A percentile compares a stretch with the other conserved stretches of the same genome.
Conservation (phyloP, 1,139 yeast species). For the Candida albicans region DNA sequence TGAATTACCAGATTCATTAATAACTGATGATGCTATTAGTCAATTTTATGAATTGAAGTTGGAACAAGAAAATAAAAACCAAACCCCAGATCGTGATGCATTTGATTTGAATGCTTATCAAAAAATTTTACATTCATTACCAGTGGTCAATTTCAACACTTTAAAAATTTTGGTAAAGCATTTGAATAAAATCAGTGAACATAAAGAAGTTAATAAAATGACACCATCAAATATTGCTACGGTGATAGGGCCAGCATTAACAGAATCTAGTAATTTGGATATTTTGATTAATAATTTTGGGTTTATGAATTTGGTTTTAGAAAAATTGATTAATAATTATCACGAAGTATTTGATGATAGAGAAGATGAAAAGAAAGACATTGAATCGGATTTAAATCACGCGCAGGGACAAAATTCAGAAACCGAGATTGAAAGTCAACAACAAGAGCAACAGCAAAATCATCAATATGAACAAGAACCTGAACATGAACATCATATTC, state of each 20-base stretch:
- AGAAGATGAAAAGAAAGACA: not conserved
- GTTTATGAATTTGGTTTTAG: conserved; percentile 54
- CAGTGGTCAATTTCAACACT: conserved; percentile 65
- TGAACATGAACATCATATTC: not conserved
- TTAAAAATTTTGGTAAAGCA: conserved; percentile 69
- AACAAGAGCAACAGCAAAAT: not conserved
- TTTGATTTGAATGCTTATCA: conserved; percentile 39
- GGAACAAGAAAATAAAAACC: conserved; percentile 33
- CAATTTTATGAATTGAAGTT: conserved; percentile 46
- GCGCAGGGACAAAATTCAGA: not conserved
- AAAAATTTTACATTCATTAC: conserved; percentile 51
- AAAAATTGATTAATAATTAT: conserved; percentile 47
- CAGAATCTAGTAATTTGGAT: conserved; percentile 56
- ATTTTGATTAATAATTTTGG: conserved; percentile 54
- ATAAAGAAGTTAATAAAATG: conserved; percentile 71
- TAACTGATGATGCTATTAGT: conserved; percentile 55
- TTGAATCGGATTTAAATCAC: not conserved
- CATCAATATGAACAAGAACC: not conserved
- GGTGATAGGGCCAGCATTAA: conserved; percentile 64
- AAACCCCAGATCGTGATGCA: conserved; percentile 15
- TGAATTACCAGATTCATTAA: conserved; percentile 84
- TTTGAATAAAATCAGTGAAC: conserved; percentile 58
- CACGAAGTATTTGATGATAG: conserved; percentile 35
- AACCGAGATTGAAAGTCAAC: not conserved
- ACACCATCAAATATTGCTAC: conserved; percentile 79